Conservation (phyloP, 2,329 filamentous ascomycete species). For the Emergomyces orientalis region DNA sequence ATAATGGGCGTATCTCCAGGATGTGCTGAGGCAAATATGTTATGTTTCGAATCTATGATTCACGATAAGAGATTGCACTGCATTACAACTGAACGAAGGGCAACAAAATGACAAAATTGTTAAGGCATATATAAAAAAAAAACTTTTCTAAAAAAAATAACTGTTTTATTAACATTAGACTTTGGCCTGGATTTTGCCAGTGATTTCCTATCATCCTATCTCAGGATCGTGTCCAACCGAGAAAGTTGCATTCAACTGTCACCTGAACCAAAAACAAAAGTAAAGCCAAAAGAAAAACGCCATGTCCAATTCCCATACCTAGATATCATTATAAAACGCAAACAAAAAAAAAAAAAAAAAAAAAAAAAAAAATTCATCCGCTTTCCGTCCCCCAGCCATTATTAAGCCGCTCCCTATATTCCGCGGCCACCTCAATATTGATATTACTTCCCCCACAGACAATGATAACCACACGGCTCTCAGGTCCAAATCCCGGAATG, state of each 20-base stretch:
- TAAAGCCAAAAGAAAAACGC: background rate
- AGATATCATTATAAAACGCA: background rate
- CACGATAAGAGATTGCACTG: background rate
- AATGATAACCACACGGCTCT: conserved; percentile 69
- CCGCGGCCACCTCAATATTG: conserved; percentile 50
- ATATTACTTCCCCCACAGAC: conserved; percentile 73
- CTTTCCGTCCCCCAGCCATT: conserved; percentile 27
- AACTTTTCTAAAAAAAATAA: background rate
- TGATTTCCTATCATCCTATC: background rate
- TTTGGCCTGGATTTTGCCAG: background rate
- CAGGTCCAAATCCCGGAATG: conserved; percentile 53
- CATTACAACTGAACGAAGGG: background rate
- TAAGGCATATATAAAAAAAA: background rate
- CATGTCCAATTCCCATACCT: background rate
- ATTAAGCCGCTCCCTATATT: conserved; percentile 44
- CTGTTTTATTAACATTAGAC: background rate
- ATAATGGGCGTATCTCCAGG: background rate
- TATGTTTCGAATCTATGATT: background rate
- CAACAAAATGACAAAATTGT: background rate
- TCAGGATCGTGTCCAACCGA: background rate
- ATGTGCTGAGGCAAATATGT: background rate
- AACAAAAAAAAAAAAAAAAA: background rate
- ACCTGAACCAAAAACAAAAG: background rate
- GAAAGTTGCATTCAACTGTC: background rate
- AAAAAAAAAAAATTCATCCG: background rate